These are phyloP conservation scores for Elymus sibiricus DNA, from an alignment of 176 grass and related monocot species.

Conservation along the genomic window DNA sequence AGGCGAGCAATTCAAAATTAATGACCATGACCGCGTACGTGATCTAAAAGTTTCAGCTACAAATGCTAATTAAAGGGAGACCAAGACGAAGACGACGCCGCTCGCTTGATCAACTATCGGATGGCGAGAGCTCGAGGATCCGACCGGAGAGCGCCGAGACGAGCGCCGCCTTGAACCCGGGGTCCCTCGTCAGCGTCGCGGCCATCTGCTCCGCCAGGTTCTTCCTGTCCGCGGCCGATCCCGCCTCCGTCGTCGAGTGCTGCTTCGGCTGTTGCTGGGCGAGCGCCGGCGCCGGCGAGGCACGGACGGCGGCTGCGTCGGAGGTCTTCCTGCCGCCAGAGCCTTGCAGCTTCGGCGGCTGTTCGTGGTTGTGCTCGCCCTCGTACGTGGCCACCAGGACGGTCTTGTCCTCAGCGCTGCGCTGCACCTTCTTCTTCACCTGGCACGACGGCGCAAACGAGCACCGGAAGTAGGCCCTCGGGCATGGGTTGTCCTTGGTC, in stretches of 20 bases:
- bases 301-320: background rate
- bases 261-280: background rate
- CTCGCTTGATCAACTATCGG: background rate
- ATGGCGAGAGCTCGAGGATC: constrained; percentile 10
- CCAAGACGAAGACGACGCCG: rapidly evolving
- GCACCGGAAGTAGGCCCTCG: constrained; percentile 84
- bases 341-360: constrained; percentile 35
- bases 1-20: background rate
- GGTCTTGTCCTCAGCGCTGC: constrained; percentile 64
- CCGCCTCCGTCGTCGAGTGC: background rate
- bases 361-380: constrained; percentile 80
- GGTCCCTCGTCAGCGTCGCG: constrained; percentile 60
- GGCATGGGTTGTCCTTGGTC: constrained; percentile 90
- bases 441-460: constrained; percentile 75
- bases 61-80: background rate
- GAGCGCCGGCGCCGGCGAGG: background rate
- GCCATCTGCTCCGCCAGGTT: constrained; percentile 84
- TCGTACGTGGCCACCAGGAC: constrained; percentile 82
- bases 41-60: background rate
- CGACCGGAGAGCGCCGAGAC: constrained; percentile 68
- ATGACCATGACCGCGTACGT: background rate
- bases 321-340: background rate
- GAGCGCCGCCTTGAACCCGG: constrained; percentile 70
- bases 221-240: background rate
- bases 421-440: constrained; percentile 98